Base-by-base conservation (phyloP, 257 asterid genomes). In the Ligustrum vulgare region DNA sequence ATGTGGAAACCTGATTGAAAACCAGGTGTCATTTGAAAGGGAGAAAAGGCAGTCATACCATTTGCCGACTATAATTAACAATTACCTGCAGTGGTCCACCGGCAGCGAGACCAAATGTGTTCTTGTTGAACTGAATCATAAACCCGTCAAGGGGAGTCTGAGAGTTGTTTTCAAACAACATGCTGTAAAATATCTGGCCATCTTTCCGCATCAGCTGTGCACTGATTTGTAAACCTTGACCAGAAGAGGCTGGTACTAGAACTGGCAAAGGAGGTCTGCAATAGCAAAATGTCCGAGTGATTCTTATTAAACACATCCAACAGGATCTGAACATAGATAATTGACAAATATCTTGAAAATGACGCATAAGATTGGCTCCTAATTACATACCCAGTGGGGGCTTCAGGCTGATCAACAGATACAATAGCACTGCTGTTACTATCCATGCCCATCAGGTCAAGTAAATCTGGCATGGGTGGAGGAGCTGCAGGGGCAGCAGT, bases 71-170 rank as follows among this genome's bases (percentile, higher is more conserved):
- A 54, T 49, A 2, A 72, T 36, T 39, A 71, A 67, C 20, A 79
- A 74, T 62, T 81, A 95, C 99, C 98, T 90, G 97, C 82, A 95
- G 91, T 47, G 96, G 94, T 77, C 84, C 97, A 75, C 87, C 90
- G 71, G 98, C 94, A 23, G 98, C 96, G 72, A 95, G 96, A 74
- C 99, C 99, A 82, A 95, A 91, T 32, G 99, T 89, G 82, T 93
- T 94, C 89, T 93, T 95, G 90, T 95, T 95, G 82, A 95, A 95
- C 84, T 95, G 99, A 83, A 95, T 93, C 99, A 95, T 90, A 73
- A 95, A 95, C 45, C 99, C 98, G 80, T 95, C 99, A 73, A 95
- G 94, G 36, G 97, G 85, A 75, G 75, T 62, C 83, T 89, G 92
- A 65, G 97, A 71, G 84, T 87, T 86, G 85, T 95, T 95, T 87